Evolutionary conservation across 345 rosid genomes (phyloP).

Genomic region (Euclidium syriacum): DNA sequence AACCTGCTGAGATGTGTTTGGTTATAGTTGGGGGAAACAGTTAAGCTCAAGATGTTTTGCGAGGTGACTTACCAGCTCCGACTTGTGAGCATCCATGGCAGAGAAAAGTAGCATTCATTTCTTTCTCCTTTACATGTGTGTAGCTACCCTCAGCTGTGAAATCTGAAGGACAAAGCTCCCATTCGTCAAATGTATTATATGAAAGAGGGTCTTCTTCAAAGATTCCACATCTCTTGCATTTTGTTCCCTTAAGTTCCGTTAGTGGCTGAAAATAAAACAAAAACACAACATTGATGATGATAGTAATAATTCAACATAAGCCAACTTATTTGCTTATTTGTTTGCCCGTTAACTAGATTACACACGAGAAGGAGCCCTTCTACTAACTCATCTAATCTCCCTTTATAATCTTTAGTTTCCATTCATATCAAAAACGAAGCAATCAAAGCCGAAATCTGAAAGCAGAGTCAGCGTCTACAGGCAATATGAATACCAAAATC

Average conservation of each 20-base stretch:
- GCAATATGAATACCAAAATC: not conserved
- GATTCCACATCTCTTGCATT: conserved; percentile 96
- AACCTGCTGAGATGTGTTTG: not conserved
- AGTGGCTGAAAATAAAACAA: conserved; percentile 55
- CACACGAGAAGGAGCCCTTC: not conserved
- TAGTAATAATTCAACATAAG: not conserved
- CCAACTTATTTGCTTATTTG: not conserved
- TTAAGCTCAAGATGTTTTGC: not conserved
- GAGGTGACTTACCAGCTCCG: conserved; percentile 37
- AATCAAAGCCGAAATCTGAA: not conserved
- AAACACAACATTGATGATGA: not conserved
- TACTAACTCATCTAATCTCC: not conserved
- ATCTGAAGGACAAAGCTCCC: conserved; percentile 90
- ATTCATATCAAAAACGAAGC: not conserved
- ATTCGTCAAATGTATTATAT: conserved; percentile 65
- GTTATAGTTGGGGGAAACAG: not conserved
- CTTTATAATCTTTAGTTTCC: not conserved
- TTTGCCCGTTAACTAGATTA: not conserved
- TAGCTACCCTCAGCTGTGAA: conserved; percentile 57
- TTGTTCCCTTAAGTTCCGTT: conserved; percentile 45
- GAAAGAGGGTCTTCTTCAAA: conserved; percentile 56
- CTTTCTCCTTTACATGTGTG: conserved; percentile 39
- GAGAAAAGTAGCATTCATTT: conserved; percentile 59
- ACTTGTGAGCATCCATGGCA: conserved; percentile 52
- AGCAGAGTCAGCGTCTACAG: not conserved